phyloP scores from a whole-genome alignment of 805 yeast genomes.

The Starmera dryadoides region DNA sequence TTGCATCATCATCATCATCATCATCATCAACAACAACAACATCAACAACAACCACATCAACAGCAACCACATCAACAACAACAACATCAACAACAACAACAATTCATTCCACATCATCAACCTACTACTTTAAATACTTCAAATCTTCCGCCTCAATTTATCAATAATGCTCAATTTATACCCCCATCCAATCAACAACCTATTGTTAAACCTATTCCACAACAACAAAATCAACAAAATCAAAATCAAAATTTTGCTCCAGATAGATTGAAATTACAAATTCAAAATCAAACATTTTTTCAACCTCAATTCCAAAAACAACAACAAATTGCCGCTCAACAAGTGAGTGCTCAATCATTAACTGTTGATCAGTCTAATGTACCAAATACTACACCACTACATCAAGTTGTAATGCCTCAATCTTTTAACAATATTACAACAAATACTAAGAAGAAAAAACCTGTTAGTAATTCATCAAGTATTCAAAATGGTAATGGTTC shows the following conservation, averaged over 20 bases:
- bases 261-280: not conserved
- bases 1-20: slow-evolving; percentile 3
- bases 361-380: not conserved
- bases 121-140: too few relatives aligned
- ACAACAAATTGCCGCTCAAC: not conserved
- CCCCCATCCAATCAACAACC: not conserved
- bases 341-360: not conserved
- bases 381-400: not conserved
- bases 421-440: not conserved
- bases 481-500: too few relatives aligned
- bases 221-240: slow-evolving; percentile 4
- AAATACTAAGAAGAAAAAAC: too few relatives aligned
- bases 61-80: slow-evolving; percentile 1
- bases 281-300: not conserved
- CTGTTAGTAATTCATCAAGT: too few relatives aligned
- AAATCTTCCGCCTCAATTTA: too few relatives aligned
- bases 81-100: slow-evolving; percentile 3
- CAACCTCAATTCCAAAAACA: not conserved
- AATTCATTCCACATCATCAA: too few relatives aligned
- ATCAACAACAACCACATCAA: slow-evolving; percentile 3
- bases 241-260: not conserved
- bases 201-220: not conserved
- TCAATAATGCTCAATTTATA: not conserved
- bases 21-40: slow-evolving; percentile 3
- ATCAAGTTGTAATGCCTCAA: not conserved